Evolutionary conservation across 1,284 basidiomycete species (phyloP).

Genomic region (Sanghuangporus baumii): DNA sequence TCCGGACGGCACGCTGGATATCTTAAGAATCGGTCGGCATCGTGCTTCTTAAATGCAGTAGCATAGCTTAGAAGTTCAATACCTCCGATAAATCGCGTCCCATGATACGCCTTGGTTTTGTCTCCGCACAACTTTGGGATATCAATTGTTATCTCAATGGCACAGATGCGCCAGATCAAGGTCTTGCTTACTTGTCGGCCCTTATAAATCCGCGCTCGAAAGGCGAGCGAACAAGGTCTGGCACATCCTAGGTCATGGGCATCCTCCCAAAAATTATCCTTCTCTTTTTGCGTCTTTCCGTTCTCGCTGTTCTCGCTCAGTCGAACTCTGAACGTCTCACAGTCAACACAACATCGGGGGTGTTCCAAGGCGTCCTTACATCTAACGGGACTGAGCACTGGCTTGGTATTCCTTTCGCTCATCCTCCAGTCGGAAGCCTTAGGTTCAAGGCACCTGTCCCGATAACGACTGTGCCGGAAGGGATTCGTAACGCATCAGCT

Average conservation of each 20-base stretch:
- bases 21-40: background rate
- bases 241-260: background rate
- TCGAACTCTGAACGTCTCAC: background rate
- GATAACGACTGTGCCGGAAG: slow-evolving; percentile 31
- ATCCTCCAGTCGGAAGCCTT: slow-evolving; percentile 49
- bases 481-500: slow-evolving; percentile 37
- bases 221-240: background rate
- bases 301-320: background rate
- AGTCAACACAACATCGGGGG: slow-evolving; percentile 16
- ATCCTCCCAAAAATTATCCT: background rate
- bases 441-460: slow-evolving; percentile 58
- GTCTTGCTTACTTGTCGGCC: background rate
- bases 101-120: background rate
- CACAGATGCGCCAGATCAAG: background rate
- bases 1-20: background rate
- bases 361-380: slow-evolving; percentile 21
- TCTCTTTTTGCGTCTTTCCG: background rate
- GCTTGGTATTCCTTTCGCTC: slow-evolving; percentile 65
- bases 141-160: background rate
- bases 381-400: slow-evolving; percentile 43
- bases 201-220: background rate
- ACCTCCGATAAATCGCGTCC: background rate
- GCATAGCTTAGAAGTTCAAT: background rate
- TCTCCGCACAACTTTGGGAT: background rate
- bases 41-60: background rate